Evolutionary conservation across 805 yeast species (phyloP).

Genomic region (Teunomyces aglyptinius): DNA sequence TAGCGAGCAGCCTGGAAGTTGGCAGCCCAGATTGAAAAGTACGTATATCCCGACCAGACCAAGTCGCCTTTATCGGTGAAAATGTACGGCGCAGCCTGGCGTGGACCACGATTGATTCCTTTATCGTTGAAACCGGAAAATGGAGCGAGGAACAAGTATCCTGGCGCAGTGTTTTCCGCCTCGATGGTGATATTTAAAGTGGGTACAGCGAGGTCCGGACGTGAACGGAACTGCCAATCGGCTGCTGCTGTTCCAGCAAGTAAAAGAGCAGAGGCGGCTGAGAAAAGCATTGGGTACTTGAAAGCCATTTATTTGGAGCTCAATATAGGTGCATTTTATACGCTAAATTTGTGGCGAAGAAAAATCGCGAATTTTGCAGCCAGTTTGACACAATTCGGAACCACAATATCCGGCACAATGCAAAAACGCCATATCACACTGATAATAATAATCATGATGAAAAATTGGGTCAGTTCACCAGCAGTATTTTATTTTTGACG

Average conservation of each 20-base stretch:
- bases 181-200: constrained; percentile 29
- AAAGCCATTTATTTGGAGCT: no score
- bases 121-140: constrained; percentile 21
- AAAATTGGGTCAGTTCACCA: no score
- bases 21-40: constrained; percentile 23
- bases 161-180: constrained; percentile 21
- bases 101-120: constrained; percentile 14
- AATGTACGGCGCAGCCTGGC: constrained; percentile 37
- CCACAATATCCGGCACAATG: neutral
- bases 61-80: constrained; percentile 33
- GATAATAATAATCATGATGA: no score
- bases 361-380: neutral
- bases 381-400: neutral
- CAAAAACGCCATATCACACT: neutral
- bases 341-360: neutral
- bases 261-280: neutral
- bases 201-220: constrained; percentile 37
- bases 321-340: neutral
- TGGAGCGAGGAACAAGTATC: constrained; percentile 33
- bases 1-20: constrained; percentile 10
- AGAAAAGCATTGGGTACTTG: neutral
- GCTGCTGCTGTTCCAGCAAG: constrained; percentile 13
- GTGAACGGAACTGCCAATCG: constrained; percentile 32
- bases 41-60: constrained; percentile 36
- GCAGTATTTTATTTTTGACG: no score